Evolutionary conservation across 257 asterid species (phyloP), one percentile per base, ranked within the genome.

Genomic region (Linaria vulgaris): DNA sequence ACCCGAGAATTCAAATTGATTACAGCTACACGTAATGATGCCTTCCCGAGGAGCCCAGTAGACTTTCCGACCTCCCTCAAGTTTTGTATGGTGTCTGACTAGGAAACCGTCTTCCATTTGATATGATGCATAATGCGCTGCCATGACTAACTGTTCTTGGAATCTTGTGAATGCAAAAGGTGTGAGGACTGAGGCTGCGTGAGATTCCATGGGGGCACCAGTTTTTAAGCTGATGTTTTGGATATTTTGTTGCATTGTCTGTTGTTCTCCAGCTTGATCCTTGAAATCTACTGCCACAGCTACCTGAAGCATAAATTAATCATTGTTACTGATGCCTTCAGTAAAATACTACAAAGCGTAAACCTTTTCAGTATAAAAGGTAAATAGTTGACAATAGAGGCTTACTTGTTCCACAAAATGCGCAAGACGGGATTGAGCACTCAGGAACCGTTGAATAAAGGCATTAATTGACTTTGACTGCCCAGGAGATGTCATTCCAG

Each of bases 181-280:
- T 10, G 97, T 94, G 17, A 94, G 87, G 61, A 94, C 83, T 3
- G 95, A 64, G 38, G 99, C 95, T 3, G 97, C 96, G 15, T 90
- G 97, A 23, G 99, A 90, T 76, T 94, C 97, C 99, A 90, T 94
- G n/a, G 99, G 97, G 2, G 97, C 95, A 37, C 97, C 97, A 1
- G 99, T 94, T 83, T 90, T 94, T 43, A 94, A 79, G 87, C 86
- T 85, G 15, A 94, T 82, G 77, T 90, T 92, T 69, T 90, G 99
- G 34, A 92, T 83, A 64, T 94, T 94, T 69, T 94, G 97, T 75
- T 94, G 99, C 99, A 90, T 94, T 1, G 94, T 90, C 70, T 85
- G 95, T 50, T 94, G 99, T 68, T 92, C 99, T 30, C 97, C 99
- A 0, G 91, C 81, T 76, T 90, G 99, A 75, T 94, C 99, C 76